A percentile compares a stretch with the other conserved stretches of the same genome.
Conservation (phyloP, 2,329 filamentous ascomycete species). For the Diaporthe amygdali region DNA sequence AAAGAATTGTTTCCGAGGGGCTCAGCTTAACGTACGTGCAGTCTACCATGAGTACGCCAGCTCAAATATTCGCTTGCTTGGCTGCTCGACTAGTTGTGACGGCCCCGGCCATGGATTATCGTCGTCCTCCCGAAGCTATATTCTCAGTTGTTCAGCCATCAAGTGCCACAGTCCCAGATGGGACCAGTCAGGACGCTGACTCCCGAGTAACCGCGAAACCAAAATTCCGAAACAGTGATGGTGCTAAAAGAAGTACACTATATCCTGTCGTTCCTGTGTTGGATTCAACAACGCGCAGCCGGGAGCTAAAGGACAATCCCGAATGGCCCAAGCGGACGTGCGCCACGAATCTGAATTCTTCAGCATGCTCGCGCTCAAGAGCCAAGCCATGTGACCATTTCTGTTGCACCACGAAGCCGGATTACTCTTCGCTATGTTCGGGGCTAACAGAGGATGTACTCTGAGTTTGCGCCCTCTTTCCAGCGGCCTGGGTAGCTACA, state of each 20-base stretch:
- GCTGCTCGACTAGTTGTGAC: neutral
- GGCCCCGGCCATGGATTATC: neutral
- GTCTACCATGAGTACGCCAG: neutral
- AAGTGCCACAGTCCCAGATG: neutral
- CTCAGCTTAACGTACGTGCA: neutral
- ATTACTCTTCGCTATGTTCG: too few relatives aligned
- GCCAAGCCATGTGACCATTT: too few relatives aligned
- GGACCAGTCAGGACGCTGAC: neutral
- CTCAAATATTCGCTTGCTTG: neutral
- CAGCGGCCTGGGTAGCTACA: too few relatives aligned
- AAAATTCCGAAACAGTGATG: neutral
- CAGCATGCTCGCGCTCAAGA: too few relatives aligned
- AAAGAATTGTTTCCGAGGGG: neutral
- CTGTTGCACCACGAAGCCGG: too few relatives aligned
- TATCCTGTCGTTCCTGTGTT: neutral
- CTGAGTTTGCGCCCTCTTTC: too few relatives aligned
- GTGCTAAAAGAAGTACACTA: neutral
- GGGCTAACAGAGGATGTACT: too few relatives aligned
- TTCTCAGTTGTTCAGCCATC: neutral
- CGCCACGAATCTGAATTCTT: too few relatives aligned
- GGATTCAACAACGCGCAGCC: neutral
- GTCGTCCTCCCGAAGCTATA: neutral
- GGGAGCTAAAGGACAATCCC: neutral
- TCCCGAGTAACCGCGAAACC: neutral
- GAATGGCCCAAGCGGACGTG: neutral